Base-by-base conservation (phyloP, 2,329 filamentous ascomycete species). In the Mycosphaerelloides madeirae region DNA sequence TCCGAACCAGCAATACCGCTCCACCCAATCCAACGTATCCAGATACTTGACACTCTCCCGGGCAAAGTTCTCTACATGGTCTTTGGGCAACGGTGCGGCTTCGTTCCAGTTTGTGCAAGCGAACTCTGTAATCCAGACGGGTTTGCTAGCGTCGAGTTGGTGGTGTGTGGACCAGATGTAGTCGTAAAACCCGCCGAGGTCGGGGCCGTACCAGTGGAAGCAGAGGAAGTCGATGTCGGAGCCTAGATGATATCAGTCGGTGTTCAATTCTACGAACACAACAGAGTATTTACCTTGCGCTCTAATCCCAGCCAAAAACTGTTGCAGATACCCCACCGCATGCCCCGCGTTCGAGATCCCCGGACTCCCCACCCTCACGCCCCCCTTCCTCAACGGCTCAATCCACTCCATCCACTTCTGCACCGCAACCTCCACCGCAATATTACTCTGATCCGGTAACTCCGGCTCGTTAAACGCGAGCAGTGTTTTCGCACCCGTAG, bases 111-210 rank as follows among this genome's bases (percentile, higher is more conserved):
- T 64, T 42, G 59, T 63, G 14, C 44, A 42, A 11, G 59, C 59
- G 36, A 56, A 60, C 41, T 64, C 61, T 29, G 60, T 63, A 34
- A 64, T 59, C 61, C 61, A 64, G 5, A 62, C 60, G n/a, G 53
- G 53, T 46, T 55, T 58, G 15, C 51, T 44, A 1, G 55, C 39
- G 13, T 53, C 58, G 9, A 61, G 43, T 46, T 58, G 57, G 34
- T 56, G 48, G 34, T 53, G 45, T 14, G 59, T 59, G 16, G 36
- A 46, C 61, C 61, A 64, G 37, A 64, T 58, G 37, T 64, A 64
- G 38, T 64, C 61, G 42, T 62, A 64, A 20, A 64, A 63, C 15
- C 44, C 35, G 1, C 60, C 61, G 7, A 62, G 36, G 31, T 38
- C 48, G 6, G 52, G 53, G 11, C 59, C 61, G 31, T 63, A 64